Evolutionary conservation across 2,329 filamentous ascomycete species (phyloP).

Genomic region (Phialocephala subalpina): DNA sequence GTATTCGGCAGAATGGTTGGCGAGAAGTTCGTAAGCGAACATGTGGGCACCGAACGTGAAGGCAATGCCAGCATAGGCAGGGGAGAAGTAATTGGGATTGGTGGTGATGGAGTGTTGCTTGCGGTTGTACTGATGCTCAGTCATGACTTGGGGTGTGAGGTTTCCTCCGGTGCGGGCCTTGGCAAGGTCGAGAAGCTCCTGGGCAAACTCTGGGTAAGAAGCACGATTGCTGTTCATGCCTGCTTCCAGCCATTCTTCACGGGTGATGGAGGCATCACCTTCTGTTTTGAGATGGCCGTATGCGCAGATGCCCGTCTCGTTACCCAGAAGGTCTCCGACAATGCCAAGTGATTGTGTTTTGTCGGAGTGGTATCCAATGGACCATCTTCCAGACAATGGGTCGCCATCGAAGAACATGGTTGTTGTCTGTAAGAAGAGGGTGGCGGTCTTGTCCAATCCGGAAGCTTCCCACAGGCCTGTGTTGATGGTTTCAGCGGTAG

Average conservation of each 20-base stretch:
- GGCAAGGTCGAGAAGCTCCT: slow-evolving; percentile 30
- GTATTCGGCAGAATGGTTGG: slow-evolving; percentile 38
- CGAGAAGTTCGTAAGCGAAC: slow-evolving; percentile 42
- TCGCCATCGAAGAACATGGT: slow-evolving; percentile 34
- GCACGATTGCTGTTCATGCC: slow-evolving; percentile 32
- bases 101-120: slow-evolving; percentile 41
- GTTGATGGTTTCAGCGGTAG: slow-evolving; percentile 20
- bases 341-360: slow-evolving; percentile 25
- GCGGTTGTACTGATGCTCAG: slow-evolving; percentile 27
- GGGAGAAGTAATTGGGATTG: slow-evolving; percentile 45
- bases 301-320: slow-evolving; percentile 30
- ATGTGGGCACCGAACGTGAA: slow-evolving; percentile 37
- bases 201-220: slow-evolving; percentile 30
- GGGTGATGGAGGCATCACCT: slow-evolving; percentile 30
- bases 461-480: slow-evolving; percentile 27
- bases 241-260: slow-evolving; percentile 32
- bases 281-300: slow-evolving; percentile 32
- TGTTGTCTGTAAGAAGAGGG: slow-evolving; percentile 26
- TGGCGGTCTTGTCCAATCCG: slow-evolving; percentile 31
- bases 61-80: slow-evolving; percentile 40
- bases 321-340: slow-evolving; percentile 26
- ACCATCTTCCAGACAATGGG: slow-evolving; percentile 29
- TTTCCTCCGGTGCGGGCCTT: slow-evolving; percentile 21
- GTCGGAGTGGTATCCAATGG: slow-evolving; percentile 28
- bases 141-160: slow-evolving; percentile 30